Conservation (phyloP, 2,329 filamentous ascomycete genomes). For the Cladosporium sp. region DNA sequence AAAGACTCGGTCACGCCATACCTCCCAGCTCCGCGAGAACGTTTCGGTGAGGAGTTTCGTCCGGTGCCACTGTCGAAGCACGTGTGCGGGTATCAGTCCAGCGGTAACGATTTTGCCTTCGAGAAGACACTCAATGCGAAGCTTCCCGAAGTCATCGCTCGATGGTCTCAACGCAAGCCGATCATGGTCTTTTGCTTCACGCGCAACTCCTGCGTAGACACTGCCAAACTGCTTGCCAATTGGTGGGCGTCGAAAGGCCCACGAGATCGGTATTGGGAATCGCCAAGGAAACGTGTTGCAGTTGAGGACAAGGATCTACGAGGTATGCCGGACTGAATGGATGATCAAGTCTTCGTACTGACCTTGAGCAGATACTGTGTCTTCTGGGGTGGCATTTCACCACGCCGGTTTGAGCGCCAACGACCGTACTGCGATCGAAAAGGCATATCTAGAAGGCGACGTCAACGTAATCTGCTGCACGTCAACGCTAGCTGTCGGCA, state of each 20-base stretch:
- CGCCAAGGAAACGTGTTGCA: constrained; percentile 48
- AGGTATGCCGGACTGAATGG: constrained; percentile 33
- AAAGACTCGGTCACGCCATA: constrained; percentile 56
- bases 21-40: constrained; percentile 62
- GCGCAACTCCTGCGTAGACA: constrained; percentile 63
- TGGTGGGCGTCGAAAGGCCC: constrained; percentile 56
- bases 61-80: constrained; percentile 73
- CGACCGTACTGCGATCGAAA: constrained; percentile 65
- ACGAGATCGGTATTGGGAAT: constrained; percentile 59
- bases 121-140: constrained; percentile 64
- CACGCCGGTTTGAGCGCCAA: constrained; percentile 67
- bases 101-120: constrained; percentile 70
- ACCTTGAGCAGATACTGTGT: constrained; percentile 37
- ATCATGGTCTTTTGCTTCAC: constrained; percentile 83
- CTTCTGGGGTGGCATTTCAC: constrained; percentile 71
- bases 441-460: constrained; percentile 64
- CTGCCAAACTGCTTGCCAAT: constrained; percentile 63
- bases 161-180: constrained; percentile 66
- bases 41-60: constrained; percentile 74
- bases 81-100: constrained; percentile 66
- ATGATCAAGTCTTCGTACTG: constrained; percentile 15
- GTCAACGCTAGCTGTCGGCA: constrained; percentile 75
- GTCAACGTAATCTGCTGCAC: constrained; percentile 82
- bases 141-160: constrained; percentile 62
- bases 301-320: constrained; percentile 60